A percentile compares a stretch with the other conserved stretches of the same genome.
These are phyloP conservation scores for Dactylonectria macrodidyma DNA, from an alignment of 2,329 filamentous ascomycete species.

Conservation along the genomic window DNA sequence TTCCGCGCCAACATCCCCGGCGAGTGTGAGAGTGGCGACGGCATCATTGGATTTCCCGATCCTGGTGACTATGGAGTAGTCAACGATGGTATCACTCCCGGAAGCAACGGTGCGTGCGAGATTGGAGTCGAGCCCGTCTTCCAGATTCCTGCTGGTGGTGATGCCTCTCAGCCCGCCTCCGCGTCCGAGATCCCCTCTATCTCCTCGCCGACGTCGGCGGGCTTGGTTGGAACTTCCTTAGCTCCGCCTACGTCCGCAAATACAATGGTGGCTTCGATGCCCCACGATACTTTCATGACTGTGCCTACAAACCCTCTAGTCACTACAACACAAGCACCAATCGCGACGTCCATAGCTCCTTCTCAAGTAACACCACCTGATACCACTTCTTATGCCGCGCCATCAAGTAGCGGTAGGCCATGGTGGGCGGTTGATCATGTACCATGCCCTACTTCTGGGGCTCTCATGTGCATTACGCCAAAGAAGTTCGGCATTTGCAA, in stretches of 20 bases:
- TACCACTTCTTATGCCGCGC: neutral
- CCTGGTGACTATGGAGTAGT: conserved; percentile 44
- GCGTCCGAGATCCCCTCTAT: neutral
- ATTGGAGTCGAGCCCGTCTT: conserved; percentile 39
- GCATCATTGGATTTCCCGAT: conserved; percentile 45
- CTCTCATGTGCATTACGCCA: conserved; percentile 37
- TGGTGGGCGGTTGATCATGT: conserved; percentile 33
- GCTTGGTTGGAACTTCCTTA: neutral
- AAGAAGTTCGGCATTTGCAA: conserved; percentile 45
- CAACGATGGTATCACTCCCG: conserved; percentile 32
- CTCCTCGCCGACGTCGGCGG: conserved; percentile 14
- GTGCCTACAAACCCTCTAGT: neutral
- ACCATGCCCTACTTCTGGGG: conserved; percentile 34
- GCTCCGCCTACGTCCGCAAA: neutral
- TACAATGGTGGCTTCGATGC: neutral
- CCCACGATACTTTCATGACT: neutral
- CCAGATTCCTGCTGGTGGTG: conserved; percentile 33
- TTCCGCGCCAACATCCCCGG: conserved; percentile 47
- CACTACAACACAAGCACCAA: neutral
- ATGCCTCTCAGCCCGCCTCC: conserved; percentile 9
- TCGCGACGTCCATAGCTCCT: neutral
- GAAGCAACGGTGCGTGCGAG: conserved; percentile 37
- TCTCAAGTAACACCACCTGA: neutral
- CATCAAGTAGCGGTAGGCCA: conserved; percentile 22
- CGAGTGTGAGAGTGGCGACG: conserved; percentile 40